phyloP scores from a whole-genome alignment of 129 eudicot genomes.

The Centaurea solstitialis region DNA sequence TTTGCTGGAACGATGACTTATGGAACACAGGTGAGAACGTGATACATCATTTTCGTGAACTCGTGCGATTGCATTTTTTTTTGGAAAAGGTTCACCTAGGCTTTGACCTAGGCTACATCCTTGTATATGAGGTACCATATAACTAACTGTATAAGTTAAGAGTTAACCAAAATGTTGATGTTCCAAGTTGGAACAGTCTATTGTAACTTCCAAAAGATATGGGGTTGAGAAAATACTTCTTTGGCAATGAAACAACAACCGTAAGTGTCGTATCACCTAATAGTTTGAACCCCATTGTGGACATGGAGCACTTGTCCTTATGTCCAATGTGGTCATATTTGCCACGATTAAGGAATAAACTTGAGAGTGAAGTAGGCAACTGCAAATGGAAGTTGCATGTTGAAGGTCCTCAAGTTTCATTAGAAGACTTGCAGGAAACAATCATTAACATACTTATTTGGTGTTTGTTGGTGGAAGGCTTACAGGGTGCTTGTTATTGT shows the following conservation, averaged over 20 bases:
- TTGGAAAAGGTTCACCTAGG: too few species aligned
- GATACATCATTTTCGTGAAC: background rate
- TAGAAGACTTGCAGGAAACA: too few species aligned
- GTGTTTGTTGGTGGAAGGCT: too few species aligned
- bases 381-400: background rate
- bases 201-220: background rate
- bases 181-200: background rate
- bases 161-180: background rate
- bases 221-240: background rate
- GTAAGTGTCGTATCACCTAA: background rate
- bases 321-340: too few species aligned
- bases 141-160: background rate
- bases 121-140: background rate
- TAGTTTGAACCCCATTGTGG: too few species aligned
- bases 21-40: conserved; percentile 54
- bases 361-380: background rate
- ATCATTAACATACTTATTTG: too few species aligned
- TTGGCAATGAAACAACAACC: background rate
- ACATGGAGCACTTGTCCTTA: too few species aligned
- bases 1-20: conserved; percentile 62
- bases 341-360: too few species aligned
- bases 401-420: too few species aligned
- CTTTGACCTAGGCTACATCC: too few species aligned
- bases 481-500: too few species aligned
- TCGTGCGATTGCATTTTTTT: background rate